These are phyloP conservation scores for Penicillium lividum DNA, from an alignment of 495 filamentous ascomycete species.

Conservation along the genomic window DNA sequence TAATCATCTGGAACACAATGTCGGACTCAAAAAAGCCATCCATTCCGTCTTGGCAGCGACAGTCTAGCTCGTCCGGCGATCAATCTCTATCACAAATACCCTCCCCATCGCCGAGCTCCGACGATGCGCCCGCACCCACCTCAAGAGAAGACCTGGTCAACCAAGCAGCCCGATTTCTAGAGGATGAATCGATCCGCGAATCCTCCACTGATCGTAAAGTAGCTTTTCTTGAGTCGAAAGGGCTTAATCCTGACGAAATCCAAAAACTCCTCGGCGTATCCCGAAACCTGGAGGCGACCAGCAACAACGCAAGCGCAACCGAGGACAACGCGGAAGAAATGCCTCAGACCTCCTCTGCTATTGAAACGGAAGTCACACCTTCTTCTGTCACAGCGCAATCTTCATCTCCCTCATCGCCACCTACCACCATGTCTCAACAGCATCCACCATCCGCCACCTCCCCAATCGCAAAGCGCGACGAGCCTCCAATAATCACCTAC, in stretches of 20 bases:
- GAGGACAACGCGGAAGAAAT: conserved; percentile 20
- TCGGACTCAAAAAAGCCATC: conserved; percentile 38
- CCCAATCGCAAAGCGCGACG: conserved; percentile 44
- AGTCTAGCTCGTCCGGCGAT: conserved; percentile 18
- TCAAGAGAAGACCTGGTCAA: conserved; percentile 56
- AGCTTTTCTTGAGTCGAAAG: conserved; percentile 79
- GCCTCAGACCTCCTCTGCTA: conserved; percentile 19
- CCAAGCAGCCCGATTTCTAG: conserved; percentile 76
- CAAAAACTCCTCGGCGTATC: conserved; percentile 59
- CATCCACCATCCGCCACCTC: conserved; percentile 15
- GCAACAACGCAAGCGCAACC: conserved; percentile 23
- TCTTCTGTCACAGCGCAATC: conserved; percentile 15
- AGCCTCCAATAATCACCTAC: conserved; percentile 93
- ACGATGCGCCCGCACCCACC: conserved; percentile 32
- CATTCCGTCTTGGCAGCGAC: conserved; percentile 52
- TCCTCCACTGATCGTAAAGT: conserved; percentile 71
- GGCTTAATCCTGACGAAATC: conserved; percentile 67
- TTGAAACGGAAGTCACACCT: conserved; percentile 14
- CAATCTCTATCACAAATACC: conserved; percentile 25
- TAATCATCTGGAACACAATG: conserved; percentile 29
- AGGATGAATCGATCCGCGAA: conserved; percentile 72
- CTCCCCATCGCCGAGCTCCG: conserved; percentile 35
- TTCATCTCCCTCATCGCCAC: conserved; percentile 10
- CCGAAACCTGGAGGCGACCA: conserved; percentile 37
- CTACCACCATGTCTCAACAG: conserved; percentile 21